A percentile compares a stretch with the other conserved stretches of the same genome.
Conservation (phyloP, 2,329 filamentous ascomycete genomes). For the Fonsecaea nubica region DNA sequence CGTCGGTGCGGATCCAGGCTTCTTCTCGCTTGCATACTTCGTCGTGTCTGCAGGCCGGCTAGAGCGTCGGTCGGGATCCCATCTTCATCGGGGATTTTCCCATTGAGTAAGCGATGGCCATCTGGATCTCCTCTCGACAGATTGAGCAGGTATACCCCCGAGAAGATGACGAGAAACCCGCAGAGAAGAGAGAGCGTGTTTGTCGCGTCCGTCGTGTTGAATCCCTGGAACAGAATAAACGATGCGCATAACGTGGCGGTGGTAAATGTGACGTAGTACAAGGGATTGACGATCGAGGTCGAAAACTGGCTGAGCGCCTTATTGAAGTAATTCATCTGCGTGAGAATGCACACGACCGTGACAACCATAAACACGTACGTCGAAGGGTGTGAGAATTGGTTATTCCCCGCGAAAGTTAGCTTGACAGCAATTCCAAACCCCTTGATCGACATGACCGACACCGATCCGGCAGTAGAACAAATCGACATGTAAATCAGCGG, state of each 20-base stretch:
- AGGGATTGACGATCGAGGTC: constrained; percentile 93
- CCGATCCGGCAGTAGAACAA: constrained; percentile 93
- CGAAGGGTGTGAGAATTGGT: constrained; percentile 92
- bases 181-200: constrained; percentile 91
- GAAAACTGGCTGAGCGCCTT: constrained; percentile 96
- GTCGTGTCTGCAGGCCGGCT: constrained; percentile 84
- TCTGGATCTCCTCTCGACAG: constrained; percentile 92
- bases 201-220: constrained; percentile 90
- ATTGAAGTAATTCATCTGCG: constrained; percentile 99
- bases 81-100: constrained; percentile 66
- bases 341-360: constrained; percentile 89
- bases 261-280: constrained; percentile 98
- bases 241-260: constrained; percentile 92
- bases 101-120: constrained; percentile 70
- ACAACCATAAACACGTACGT: constrained; percentile 98
- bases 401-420: constrained; percentile 88
- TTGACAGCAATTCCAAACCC: constrained; percentile 98
- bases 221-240: constrained; percentile 93
- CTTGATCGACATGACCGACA: constrained; percentile 99
- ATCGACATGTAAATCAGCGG: constrained; percentile 96
- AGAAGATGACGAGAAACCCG: constrained; percentile 93
- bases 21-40: constrained; percentile 89
- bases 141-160: constrained; percentile 93
- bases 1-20: constrained; percentile 61
- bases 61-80: constrained; percentile 90